Evolutionary conservation across 148 eudicot genomes (phyloP), one percentile per base, ranked within the genome.

Genomic region (Heliamphora exappendiculata): DNA sequence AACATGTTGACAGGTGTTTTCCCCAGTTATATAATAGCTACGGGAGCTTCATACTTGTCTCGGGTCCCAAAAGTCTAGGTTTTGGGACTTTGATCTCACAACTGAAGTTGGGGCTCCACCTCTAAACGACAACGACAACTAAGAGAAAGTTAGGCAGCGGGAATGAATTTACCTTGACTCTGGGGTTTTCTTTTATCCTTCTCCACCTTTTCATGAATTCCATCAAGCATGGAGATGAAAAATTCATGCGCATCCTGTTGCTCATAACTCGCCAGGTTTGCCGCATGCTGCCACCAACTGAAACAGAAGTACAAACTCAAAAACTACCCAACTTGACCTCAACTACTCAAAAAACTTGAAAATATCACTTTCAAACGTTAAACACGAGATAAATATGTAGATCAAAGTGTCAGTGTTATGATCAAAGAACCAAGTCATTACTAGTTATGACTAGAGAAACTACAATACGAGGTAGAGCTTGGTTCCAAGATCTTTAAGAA

Each of bases 271-370:
- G 96, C 96, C 77, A 89, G 83, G 82, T 91, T 91, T 75, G 90
- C 96, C 1, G 96, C 92, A 66, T 91, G 91, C 73, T 91, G 96
- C 96, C 96, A 91, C 96, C 96, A 91, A 82, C 96, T 91, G 82
- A 80, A 80, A 73, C 47, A 73, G 64, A 57, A 65, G 50, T 45
- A 51, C 54, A 54, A 67, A 79, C 44, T 22, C 28, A 73, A 74
- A 51, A 63, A 62, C 9, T 41, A 53, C 31, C 64, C n/a, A n/a
- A 72, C 17, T 72, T 47, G 67, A 58, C 50, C 33, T 37, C 67
- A 26, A 45, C 22, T 29, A 49, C 29, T 5, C 16, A 22, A 1
- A 42, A 73, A 50, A 17, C 41, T 70, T 34, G 14, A 49, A 77
- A 36, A 59, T 50, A 11, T 13, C 47, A 50, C 33, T 29, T 26